Conservation (phyloP, 2,329 filamentous ascomycete genomes). For the Neofusicoccum sp. region DNA sequence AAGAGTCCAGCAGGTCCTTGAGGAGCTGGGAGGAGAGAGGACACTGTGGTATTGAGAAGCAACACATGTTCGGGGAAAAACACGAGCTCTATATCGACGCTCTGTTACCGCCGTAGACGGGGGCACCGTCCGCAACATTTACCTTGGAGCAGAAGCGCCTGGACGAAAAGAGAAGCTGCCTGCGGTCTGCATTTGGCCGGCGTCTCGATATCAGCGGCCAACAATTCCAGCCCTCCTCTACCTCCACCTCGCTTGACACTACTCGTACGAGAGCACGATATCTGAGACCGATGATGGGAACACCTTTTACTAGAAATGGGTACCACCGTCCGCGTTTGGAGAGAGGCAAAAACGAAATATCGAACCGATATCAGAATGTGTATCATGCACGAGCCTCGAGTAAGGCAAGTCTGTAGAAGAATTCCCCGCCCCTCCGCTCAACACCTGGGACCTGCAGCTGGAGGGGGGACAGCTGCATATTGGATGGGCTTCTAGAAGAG, state of each 20-base stretch:
- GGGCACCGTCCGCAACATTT: not conserved
- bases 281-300: too few relatives aligned
- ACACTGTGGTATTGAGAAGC: not conserved
- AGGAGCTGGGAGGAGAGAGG: not conserved
- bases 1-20: not conserved
- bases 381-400: not conserved
- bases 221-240: too few relatives aligned
- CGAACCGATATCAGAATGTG: not conserved
- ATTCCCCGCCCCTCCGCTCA: not conserved
- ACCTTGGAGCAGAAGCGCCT: not conserved
- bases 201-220: too few relatives aligned
- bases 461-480: not conserved
- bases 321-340: too few relatives aligned
- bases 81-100: not conserved
- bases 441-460: not conserved
- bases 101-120: not conserved
- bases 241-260: too few relatives aligned
- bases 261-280: too few relatives aligned
- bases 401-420: not conserved
- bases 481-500: not conserved
- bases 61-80: not conserved
- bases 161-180: not conserved
- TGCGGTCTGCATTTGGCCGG: not conserved
- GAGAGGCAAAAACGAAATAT: not conserved
- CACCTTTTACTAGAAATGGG: too few relatives aligned